Base-by-base conservation (phyloP, 2,329 filamentous ascomycete species). In the Botrytis cinerea region DNA sequence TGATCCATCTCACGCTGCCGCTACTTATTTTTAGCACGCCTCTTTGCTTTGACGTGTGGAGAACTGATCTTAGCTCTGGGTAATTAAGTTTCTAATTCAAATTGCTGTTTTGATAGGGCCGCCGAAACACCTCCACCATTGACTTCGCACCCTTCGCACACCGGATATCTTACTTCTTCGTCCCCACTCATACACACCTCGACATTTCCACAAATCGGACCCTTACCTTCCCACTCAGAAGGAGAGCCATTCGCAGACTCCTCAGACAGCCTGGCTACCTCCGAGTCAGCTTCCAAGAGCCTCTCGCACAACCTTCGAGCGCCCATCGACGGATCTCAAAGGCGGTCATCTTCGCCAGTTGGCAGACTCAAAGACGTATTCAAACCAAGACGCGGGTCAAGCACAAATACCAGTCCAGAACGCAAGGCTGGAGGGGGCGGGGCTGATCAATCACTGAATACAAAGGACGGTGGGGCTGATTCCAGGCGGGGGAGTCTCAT, bases 351-450 rank as follows among this genome's bases (percentile, higher is more conserved):
- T 32, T 95, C 93, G 16, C 92, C 92, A 18, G 89, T 88, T 70
- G 88, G 90, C 79, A 93, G 90, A 79, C 84, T 95, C 75, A 92
- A 88, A 81, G 90, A 91, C 79, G 92, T 91, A 20, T 93, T 96
- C 79, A 88, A 84, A 74, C 84, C 86, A 35, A 75, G 75, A 60
- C 76, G 76, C 57, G 83, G 79, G 75, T 79, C 82, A 43, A 85
- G 83, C 73, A 80, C 84, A 40, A 85, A 83, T 75, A 83, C 83
- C 73, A 87, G 84, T 76, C 84, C 84, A 46, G 85, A 87, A 74
- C 80, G 82, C 35, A 78, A 80, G 73, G 69, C 76, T 61, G 77
- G 75, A 67, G 76, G 73, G 54, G 75, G 46, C 51, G 75, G 73
- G 73, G 75, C 64, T 46, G 73, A 62, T 7, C 45, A 60, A 32